These are phyloP conservation scores for Ogataea neopini DNA, from an alignment of 805 yeast species.

Conservation along the genomic window DNA sequence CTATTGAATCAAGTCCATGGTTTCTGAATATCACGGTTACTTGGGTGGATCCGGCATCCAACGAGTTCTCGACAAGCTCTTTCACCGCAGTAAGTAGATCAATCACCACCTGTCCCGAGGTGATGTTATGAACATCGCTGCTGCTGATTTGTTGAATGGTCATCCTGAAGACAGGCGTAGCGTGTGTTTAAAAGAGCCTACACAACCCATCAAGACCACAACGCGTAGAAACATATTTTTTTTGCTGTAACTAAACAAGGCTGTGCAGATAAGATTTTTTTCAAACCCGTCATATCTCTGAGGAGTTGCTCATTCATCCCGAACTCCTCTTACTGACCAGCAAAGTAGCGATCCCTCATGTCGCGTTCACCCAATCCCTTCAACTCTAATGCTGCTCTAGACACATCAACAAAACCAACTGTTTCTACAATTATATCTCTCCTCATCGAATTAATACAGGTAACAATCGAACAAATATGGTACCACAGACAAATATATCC, in stretches of 20 bases:
- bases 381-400: neutral
- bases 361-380: too few relatives aligned
- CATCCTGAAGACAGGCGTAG: conserved; percentile 18
- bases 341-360: too few relatives aligned
- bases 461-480: conserved; percentile 55
- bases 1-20: conserved; percentile 72
- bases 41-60: conserved; percentile 74
- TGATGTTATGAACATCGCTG: conserved; percentile 68
- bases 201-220: too few relatives aligned
- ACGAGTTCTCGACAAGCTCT: conserved; percentile 82
- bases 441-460: conserved; percentile 50
- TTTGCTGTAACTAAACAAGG: neutral
- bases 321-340: too few relatives aligned
- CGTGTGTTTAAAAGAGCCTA: too few relatives aligned
- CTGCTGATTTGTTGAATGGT: conserved; percentile 41
- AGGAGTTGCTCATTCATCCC: too few relatives aligned
- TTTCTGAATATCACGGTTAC: conserved; percentile 69
- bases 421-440: conserved; percentile 32
- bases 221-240: neutral
- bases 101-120: conserved; percentile 91
- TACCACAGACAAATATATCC: conserved; percentile 58
- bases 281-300: too few relatives aligned
- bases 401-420: conserved; percentile 23
- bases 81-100: conserved; percentile 78
- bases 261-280: conserved; percentile 2